These are phyloP conservation scores for Pythium phragmitis DNA, from an alignment of 352 stramenopile genomes.

Conservation along the genomic window DNA sequence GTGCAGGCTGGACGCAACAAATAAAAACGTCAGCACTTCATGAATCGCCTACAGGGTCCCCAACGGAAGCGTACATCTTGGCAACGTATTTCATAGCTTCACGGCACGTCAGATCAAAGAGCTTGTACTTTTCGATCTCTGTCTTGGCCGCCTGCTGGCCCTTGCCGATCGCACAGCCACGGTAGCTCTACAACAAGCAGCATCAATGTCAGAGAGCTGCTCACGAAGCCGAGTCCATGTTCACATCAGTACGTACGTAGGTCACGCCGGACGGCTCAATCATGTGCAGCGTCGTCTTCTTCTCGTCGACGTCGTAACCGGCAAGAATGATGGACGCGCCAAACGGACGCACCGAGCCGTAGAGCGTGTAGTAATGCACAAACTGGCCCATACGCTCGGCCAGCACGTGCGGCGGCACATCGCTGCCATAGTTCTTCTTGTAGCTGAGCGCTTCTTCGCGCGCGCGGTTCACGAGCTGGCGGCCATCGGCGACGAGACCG, in stretches of 20 bases:
- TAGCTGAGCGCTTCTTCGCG: constrained; percentile 94
- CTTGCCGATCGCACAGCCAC: constrained; percentile 96
- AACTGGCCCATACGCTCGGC: constrained; percentile 95
- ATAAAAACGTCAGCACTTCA: neutral
- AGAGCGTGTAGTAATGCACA: constrained; percentile 99
- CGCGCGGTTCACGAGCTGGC: constrained; percentile 95
- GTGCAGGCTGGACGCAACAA: constrained; percentile 76
- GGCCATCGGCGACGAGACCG: constrained; percentile 94
- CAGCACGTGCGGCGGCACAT: constrained; percentile 92
- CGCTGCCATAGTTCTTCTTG: constrained; percentile 95
- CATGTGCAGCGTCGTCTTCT: constrained; percentile 90
- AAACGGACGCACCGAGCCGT: constrained; percentile 97
- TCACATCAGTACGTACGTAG: constrained; percentile 51
- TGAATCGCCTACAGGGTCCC: neutral
- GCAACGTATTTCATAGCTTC: constrained; percentile 98
- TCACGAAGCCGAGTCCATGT: too few relatives aligned
- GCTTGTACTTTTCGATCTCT: constrained; percentile 98
- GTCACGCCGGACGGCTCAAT: constrained; percentile 92
- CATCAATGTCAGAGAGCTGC: neutral
- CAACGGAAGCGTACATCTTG: constrained; percentile 87
- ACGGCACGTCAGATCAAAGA: constrained; percentile 92
- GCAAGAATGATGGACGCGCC: constrained; percentile 95
- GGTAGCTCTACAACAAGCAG: constrained; percentile 88
- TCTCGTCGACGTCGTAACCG: constrained; percentile 93
- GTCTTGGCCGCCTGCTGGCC: constrained; percentile 98